Conservation (phyloP, 192 early-diverging fungal genomes). For the Linnemannia zychae region DNA sequence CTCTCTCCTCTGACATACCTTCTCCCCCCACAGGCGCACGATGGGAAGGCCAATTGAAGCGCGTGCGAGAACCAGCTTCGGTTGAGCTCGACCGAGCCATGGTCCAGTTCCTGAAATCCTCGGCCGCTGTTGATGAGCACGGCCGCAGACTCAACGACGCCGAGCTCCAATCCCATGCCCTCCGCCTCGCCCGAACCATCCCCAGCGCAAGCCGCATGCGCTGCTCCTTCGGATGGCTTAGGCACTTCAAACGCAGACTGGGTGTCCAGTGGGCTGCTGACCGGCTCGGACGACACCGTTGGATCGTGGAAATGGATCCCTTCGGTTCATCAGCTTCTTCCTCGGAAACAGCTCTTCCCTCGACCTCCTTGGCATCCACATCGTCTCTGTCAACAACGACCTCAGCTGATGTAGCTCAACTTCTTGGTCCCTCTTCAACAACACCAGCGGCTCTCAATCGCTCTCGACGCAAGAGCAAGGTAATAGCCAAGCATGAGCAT, state of each 20-base stretch:
- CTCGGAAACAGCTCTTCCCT: background rate
- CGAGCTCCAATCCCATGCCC: slow-evolving; percentile 46
- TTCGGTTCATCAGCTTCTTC: background rate
- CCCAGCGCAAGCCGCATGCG: slow-evolving; percentile 45
- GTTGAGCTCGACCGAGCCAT: slow-evolving; percentile 54
- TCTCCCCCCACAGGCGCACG: slow-evolving; percentile 34
- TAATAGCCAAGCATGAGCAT: slow-evolving; percentile 13
- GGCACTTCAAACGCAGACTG: slow-evolving; percentile 52
- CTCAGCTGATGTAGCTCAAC: background rate
- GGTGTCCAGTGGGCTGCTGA: slow-evolving; percentile 50
- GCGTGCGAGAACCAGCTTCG: slow-evolving; percentile 56
- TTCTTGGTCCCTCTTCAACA: background rate
- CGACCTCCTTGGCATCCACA: background rate
- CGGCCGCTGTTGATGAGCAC: slow-evolving; percentile 42
- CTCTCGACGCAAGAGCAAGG: slow-evolving; percentile 20
- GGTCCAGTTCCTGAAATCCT: slow-evolving; percentile 49
- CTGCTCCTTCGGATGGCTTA: slow-evolving; percentile 53
- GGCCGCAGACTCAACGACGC: slow-evolving; percentile 54
- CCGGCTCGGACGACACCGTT: slow-evolving; percentile 30
- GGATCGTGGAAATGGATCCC: slow-evolving; percentile 49
- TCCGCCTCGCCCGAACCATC: slow-evolving; percentile 38
- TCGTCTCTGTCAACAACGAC: background rate
- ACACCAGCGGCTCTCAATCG: slow-evolving; percentile 9
- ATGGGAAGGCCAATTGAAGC: slow-evolving; percentile 55
- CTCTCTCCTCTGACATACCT: background rate